Base-by-base conservation (phyloP, 371 early-diverging fungal genomes). In the Sanchytrium tribonematis region DNA sequence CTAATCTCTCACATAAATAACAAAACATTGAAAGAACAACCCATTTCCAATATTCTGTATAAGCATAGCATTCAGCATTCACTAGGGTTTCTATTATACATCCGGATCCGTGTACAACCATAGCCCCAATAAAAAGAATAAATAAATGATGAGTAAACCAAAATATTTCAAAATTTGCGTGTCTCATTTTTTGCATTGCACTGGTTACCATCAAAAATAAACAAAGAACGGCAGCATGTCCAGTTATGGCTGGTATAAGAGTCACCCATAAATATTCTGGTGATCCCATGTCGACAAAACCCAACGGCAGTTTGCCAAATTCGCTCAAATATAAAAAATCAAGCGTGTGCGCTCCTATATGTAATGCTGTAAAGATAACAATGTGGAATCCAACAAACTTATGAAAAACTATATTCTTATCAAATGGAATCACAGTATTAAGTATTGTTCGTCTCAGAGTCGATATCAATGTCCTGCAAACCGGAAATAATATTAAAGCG, bases 341-440 rank as follows among this genome's bases (percentile, higher is more conserved):
- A 48, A 48, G 22, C 22, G 22, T 22, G 22, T 48, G 90, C 22
- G 83, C 81, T 29, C 77, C 74, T 30, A 78, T 77, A 75, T 89
- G 91, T 1, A 88, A 74, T 69, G 82, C 73, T 27, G 86, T 74
- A 77, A 88, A 89, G 68, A 87, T 77, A 29, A 87, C 78, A 28
- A 90, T 83, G 29, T 81, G 79, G 79, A 82, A 87, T 30, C 86
- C 89, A 69, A 88, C 82, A 68, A 79, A 76, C 75, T 86, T 88
- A 77, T 90, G 90, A 74, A 90, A 88, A 68, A 82, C 79, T 71
- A 87, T 79, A 73, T 84, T 86, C 74, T 86, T 82, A 80, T 90
- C 90, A 71, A 86, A 88, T 17, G 88, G 87, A 17, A 90, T 80
- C 30, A 88, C 76, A 17, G 81, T 75, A 74, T 81, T 83, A 31